phyloP scores from a whole-genome alignment of 805 yeast species.

The Candida krabiensis region DNA sequence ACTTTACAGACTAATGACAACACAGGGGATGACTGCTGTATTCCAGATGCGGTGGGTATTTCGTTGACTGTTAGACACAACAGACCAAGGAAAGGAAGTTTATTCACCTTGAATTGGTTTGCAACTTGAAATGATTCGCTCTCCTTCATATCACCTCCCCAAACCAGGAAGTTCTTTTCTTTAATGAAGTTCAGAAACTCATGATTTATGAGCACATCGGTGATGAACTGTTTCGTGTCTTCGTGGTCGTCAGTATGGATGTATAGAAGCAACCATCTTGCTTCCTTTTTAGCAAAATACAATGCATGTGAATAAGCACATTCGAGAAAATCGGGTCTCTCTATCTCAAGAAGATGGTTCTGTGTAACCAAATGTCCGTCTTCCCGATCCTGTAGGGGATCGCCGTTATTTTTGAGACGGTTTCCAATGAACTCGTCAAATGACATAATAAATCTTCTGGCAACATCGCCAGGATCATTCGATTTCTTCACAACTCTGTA shows the following conservation, averaged over 20 bases:
- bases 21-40: slow-evolving; percentile 51
- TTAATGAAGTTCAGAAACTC: slow-evolving; percentile 47
- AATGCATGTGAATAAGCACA: slow-evolving; percentile 84
- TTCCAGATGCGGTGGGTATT: slow-evolving; percentile 57
- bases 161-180: slow-evolving; percentile 57
- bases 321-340: slow-evolving; percentile 50
- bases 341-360: slow-evolving; percentile 16
- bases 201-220: slow-evolving; percentile 52
- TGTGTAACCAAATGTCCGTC: slow-evolving; percentile 13
- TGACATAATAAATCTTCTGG: slow-evolving; percentile 31
- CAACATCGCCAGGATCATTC: slow-evolving; percentile 33
- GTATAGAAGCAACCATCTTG: slow-evolving; percentile 71
- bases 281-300: slow-evolving; percentile 64
- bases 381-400: neutral
- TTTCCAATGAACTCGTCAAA: slow-evolving; percentile 36
- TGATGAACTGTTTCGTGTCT: slow-evolving; percentile 51
- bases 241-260: slow-evolving; percentile 74
- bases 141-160: slow-evolving; percentile 87
- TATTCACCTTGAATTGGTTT: slow-evolving; percentile 65
- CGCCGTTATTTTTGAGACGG: slow-evolving; percentile 2
- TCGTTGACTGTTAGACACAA: slow-evolving; percentile 63
- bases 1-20: slow-evolving; percentile 60
- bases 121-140: slow-evolving; percentile 86
- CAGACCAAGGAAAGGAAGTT: slow-evolving; percentile 81
- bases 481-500: slow-evolving; percentile 21